Percentiles rank a stretch among this genome's conserved stretches.
These are phyloP conservation scores for Tolypocladium nubicola DNA, from an alignment of 2,329 filamentous ascomycete genomes.

Conservation along the genomic window DNA sequence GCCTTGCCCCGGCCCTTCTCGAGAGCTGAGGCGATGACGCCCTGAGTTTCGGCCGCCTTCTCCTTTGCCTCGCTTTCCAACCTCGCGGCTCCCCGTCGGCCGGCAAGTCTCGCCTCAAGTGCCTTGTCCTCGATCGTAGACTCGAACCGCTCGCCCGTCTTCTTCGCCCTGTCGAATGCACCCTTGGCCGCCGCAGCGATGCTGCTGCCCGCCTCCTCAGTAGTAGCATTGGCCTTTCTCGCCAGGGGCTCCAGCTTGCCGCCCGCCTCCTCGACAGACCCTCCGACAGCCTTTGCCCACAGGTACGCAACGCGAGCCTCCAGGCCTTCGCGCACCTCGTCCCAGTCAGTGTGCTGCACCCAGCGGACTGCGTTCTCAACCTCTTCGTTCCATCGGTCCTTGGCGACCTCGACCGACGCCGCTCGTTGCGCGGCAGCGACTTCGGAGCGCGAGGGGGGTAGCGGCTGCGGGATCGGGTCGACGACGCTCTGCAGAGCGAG, in stretches of 20 bases:
- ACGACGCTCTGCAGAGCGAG: slow-evolving; percentile 41
- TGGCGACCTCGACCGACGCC: slow-evolving; percentile 54
- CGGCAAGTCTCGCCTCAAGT: slow-evolving; percentile 14
- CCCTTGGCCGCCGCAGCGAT: slow-evolving; percentile 25
- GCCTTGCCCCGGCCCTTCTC: slow-evolving; percentile 30
- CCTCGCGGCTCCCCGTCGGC: slow-evolving; percentile 12
- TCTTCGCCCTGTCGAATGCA: slow-evolving; percentile 20
- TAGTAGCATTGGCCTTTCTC: slow-evolving; percentile 18
- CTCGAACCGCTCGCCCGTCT: slow-evolving; percentile 14
- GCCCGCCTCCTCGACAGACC: slow-evolving; percentile 16
- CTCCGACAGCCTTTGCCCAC: slow-evolving; percentile 28
- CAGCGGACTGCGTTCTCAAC: slow-evolving; percentile 55
- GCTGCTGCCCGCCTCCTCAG: slow-evolving; percentile 10
- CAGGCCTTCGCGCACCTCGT: slow-evolving; percentile 45
- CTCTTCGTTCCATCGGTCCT: slow-evolving; percentile 71
- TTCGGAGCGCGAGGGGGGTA: slow-evolving; percentile 40
- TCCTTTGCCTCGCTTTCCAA: slow-evolving; percentile 12
- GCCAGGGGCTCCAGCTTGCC: slow-evolving; percentile 20
- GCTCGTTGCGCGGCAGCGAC: slow-evolving; percentile 39
- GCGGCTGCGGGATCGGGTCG: slow-evolving; percentile 34
- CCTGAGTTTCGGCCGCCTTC: slow-evolving; percentile 24
- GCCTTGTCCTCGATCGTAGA: slow-evolving; percentile 15
- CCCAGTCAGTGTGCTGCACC: slow-evolving; percentile 58
- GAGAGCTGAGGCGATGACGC: slow-evolving; percentile 26
- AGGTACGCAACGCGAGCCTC: slow-evolving; percentile 38